Percentiles rank a stretch among this genome's conserved stretches.
phyloP scores from a whole-genome alignment of 352 stramenopile species.

The Globisporangium megalacanthum region DNA sequence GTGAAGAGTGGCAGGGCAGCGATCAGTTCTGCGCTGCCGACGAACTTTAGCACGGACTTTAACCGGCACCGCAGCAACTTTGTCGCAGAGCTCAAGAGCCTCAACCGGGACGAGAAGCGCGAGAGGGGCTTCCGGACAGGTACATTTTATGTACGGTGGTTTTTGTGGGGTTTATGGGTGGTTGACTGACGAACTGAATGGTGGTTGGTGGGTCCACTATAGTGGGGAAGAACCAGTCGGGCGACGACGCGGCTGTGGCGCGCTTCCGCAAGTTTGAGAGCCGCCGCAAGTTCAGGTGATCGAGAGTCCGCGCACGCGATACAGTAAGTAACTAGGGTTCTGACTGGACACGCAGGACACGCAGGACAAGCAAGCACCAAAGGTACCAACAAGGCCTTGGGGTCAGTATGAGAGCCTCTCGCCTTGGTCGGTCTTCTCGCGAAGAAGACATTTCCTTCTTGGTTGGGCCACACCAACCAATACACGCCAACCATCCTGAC shows the following conservation, averaged over 20 bases:
- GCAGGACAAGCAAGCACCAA: too few species aligned
- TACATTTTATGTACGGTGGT: conserved; percentile 11
- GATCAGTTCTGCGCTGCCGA: conserved; percentile 47
- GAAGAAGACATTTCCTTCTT: too few species aligned
- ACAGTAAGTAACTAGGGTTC: too few species aligned
- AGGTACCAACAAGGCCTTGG: too few species aligned
- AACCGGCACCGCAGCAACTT: conserved; percentile 67
- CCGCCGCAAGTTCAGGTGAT: conserved; percentile 32
- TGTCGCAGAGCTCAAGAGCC: conserved; percentile 59
- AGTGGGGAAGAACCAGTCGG: conserved; percentile 60
- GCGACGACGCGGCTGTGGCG: conserved; percentile 54
- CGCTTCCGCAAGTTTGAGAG: conserved; percentile 76
- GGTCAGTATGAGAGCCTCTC: too few species aligned
- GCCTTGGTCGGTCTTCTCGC: too few species aligned
- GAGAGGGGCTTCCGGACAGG: conserved; percentile 57
- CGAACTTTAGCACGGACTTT: conserved; percentile 78
- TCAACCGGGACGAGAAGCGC: conserved; percentile 66
- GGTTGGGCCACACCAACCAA: too few species aligned
- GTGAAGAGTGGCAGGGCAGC: conserved; percentile 7
- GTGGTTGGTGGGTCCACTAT: neutral
- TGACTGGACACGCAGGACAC: too few species aligned
- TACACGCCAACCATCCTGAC: too few species aligned
- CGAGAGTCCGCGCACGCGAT: neutral
- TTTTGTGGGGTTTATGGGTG: neutral
- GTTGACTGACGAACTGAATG: neutral